Evolutionary conservation across 2,329 filamentous ascomycete species (phyloP).

Genomic region (Colletotrichum sansevieriae): DNA sequence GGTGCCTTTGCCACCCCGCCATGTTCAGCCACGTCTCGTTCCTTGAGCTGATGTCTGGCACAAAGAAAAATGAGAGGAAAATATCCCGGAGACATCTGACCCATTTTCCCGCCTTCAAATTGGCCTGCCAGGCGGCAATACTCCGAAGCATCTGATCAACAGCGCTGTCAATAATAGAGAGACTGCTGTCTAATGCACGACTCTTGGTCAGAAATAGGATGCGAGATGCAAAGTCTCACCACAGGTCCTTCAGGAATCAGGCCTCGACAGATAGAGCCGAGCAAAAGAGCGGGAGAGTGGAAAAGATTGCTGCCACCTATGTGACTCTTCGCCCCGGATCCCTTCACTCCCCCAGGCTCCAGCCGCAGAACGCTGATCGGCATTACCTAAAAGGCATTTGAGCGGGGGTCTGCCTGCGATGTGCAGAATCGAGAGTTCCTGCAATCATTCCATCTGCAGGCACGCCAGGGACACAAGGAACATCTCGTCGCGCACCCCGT

Average conservation of each 20-base stretch:
- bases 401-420: slow-evolving; percentile 32
- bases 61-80: slow-evolving; percentile 33
- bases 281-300: slow-evolving; percentile 16
- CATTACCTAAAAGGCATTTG: slow-evolving; percentile 26
- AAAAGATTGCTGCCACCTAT: slow-evolving; percentile 11
- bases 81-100: slow-evolving; percentile 6
- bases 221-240: neutral
- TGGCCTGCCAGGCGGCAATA: slow-evolving; percentile 1
- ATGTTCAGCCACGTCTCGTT: slow-evolving; percentile 27
- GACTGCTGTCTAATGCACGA: slow-evolving; percentile 22
- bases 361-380: slow-evolving; percentile 25
- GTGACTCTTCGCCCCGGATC: slow-evolving; percentile 20
- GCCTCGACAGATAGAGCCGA: neutral
- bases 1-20: no score
- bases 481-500: slow-evolving; percentile 18
- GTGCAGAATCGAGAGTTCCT: slow-evolving; percentile 30
- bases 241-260: neutral
- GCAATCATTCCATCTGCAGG: slow-evolving; percentile 26
- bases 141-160: slow-evolving; percentile 18
- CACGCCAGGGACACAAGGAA: slow-evolving; percentile 14
- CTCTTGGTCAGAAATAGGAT: neutral
- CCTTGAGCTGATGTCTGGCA: slow-evolving; percentile 34
- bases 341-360: neutral
- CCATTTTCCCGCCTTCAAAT: slow-evolving; percentile 7
- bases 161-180: neutral